These are phyloP conservation scores for Chaetomium strumarium DNA, from an alignment of 2,329 filamentous ascomycete genomes.

Conservation along the genomic window DNA sequence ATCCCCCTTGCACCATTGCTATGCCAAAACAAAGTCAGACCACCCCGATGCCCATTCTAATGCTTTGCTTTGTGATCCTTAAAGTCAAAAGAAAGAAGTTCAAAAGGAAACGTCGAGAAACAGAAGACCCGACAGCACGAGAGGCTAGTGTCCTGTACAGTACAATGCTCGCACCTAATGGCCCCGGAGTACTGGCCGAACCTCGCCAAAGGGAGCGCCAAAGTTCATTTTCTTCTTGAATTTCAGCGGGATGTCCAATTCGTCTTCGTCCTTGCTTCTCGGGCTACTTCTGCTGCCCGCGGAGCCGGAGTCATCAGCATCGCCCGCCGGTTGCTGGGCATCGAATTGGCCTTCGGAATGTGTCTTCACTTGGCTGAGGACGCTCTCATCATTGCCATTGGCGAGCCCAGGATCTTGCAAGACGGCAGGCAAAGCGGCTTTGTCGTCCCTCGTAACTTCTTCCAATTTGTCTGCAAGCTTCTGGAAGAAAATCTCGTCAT, in stretches of 20 bases:
- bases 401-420: slow-evolving; percentile 28
- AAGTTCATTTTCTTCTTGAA: slow-evolving; percentile 43
- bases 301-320: slow-evolving; percentile 16
- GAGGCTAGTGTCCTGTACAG: neutral
- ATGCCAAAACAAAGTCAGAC: no score
- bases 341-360: neutral
- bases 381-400: neutral
- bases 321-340: slow-evolving; percentile 2
- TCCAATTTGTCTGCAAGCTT: slow-evolving; percentile 47
- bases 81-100: no score
- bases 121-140: neutral
- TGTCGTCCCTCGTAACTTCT: slow-evolving; percentile 39
- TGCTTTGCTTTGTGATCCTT: no score
- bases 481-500: slow-evolving; percentile 50
- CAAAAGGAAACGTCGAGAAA: neutral
- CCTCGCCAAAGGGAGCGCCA: slow-evolving; percentile 40
- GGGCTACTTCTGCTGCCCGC: slow-evolving; percentile 23
- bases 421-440: slow-evolving; percentile 42
- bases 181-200: slow-evolving; percentile 2
- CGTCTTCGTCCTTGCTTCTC: slow-evolving; percentile 28
- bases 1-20: no score
- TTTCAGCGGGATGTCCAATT: slow-evolving; percentile 41
- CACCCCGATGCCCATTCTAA: no score
- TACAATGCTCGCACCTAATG: neutral
- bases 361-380: neutral